Percentiles rank a stretch among this genome's conserved stretches.
Conservation (phyloP, 2,329 filamentous ascomycete species). For the Phaeosphaeria sp. region DNA sequence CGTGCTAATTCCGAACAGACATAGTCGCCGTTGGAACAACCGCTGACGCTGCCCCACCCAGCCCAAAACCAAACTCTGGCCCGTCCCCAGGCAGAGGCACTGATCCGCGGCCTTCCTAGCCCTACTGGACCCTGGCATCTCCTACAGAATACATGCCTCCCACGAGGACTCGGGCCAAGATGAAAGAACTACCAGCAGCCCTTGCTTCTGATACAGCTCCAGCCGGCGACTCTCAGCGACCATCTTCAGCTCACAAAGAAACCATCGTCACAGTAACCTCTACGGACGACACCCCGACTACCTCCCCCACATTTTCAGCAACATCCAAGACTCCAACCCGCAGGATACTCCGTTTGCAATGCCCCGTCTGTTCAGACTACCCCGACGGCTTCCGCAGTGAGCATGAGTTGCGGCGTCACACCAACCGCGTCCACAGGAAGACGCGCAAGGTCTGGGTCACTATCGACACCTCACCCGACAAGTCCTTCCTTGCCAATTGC, state of each 20-base stretch:
- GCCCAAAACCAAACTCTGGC: conserved; percentile 26
- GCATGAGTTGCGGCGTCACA: conserved; percentile 68
- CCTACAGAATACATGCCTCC: conserved; percentile 39
- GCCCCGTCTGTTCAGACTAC: conserved; percentile 72
- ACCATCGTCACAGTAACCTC: conserved; percentile 37
- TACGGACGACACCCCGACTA: conserved; percentile 33
- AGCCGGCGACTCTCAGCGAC: conserved; percentile 32
- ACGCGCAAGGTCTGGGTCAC: conserved; percentile 69
- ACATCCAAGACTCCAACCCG: conserved; percentile 39
- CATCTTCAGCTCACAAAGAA: conserved; percentile 33
- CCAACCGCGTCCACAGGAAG: conserved; percentile 69
- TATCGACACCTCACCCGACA: conserved; percentile 64
- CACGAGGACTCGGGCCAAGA: conserved; percentile 42
- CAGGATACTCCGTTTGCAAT: conserved; percentile 53
- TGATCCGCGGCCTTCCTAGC: conserved; percentile 17
- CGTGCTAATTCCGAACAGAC: conserved; percentile 23
- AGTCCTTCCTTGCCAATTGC: conserved; percentile 76
- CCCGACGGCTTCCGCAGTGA: conserved; percentile 84
- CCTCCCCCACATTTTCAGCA: conserved; percentile 40
- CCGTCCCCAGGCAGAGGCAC: conserved; percentile 19
- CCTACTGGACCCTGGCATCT: conserved; percentile 14
- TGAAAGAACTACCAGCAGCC: conserved; percentile 38
- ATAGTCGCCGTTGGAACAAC: conserved; percentile 36
- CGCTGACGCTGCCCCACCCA: conserved; percentile 39
- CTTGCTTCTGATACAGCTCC: conserved; percentile 29